Conservation (phyloP, 2,329 filamentous ascomycete species). For the Alternaria brassicicola region DNA sequence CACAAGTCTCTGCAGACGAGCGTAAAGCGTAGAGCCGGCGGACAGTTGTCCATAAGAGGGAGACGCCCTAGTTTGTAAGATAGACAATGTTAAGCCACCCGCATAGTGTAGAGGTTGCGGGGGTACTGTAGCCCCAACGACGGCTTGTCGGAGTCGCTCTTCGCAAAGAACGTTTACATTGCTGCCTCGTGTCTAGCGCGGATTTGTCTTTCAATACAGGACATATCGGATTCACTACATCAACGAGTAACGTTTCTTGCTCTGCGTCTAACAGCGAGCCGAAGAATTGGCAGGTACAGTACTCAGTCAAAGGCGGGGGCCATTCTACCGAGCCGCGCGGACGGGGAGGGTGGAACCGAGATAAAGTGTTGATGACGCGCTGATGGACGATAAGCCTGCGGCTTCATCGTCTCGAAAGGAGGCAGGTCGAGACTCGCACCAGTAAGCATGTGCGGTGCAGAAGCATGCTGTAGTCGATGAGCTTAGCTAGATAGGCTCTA, state of each 20-base stretch:
- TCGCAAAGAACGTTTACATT: not conserved
- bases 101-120: not conserved
- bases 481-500: not conserved
- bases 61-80: not conserved
- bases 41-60: not conserved
- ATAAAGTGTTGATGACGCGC: not conserved
- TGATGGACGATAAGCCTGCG: not conserved
- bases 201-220: not conserved
- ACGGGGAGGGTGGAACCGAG: not conserved
- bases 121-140: not conserved
- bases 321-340: not conserved
- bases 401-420: slow-evolving; percentile 5
- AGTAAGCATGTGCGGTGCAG: not conserved
- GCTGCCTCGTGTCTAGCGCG: not conserved
- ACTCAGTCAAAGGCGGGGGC: not conserved
- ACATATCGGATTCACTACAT: not conserved
- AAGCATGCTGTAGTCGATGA: not conserved
- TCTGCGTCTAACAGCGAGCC: not conserved
- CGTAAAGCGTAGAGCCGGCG: not conserved
- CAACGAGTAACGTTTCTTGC: not conserved
- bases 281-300: not conserved
- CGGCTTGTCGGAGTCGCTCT: not conserved
- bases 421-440: not conserved
- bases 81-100: not conserved
- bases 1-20: not conserved